These are phyloP conservation scores for Elasticomyces elasticus DNA, from an alignment of 495 filamentous ascomycete genomes.

Conservation along the genomic window DNA sequence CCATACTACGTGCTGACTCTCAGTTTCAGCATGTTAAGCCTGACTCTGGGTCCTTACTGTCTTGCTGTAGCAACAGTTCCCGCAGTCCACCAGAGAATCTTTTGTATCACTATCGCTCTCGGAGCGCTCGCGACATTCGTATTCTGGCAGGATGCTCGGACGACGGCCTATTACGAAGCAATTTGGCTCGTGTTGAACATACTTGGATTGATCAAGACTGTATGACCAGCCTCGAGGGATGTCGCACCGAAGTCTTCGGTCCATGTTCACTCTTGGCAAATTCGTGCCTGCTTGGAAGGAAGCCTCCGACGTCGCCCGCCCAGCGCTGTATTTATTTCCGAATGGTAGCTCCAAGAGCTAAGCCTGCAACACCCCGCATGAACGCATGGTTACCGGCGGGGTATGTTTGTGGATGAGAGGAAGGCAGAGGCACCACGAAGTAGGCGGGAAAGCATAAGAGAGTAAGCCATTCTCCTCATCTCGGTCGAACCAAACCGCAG, in stretches of 20 bases:
- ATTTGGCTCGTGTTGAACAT: neutral
- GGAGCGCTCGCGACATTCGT: neutral
- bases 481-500: too few relatives aligned
- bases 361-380: neutral
- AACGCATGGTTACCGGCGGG: conserved; percentile 1
- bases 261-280: neutral
- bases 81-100: neutral
- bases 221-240: too few relatives aligned
- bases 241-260: too few relatives aligned
- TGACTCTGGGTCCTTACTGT: too few relatives aligned
- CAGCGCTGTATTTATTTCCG: neutral
- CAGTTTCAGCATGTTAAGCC: too few relatives aligned
- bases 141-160: neutral
- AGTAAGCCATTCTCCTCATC: neutral
- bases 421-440: neutral
- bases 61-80: too few relatives aligned
- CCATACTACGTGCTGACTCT: too few relatives aligned
- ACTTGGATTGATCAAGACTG: too few relatives aligned
- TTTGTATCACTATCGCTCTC: neutral
- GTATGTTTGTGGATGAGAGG: conserved; percentile 1
- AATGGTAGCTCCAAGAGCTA: neutral
- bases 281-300: too few relatives aligned
- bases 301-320: neutral
- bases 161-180: neutral
- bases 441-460: neutral